Evolutionary conservation across 208 protist species (phyloP).

Genomic region (Leishmania aethiopica): DNA sequence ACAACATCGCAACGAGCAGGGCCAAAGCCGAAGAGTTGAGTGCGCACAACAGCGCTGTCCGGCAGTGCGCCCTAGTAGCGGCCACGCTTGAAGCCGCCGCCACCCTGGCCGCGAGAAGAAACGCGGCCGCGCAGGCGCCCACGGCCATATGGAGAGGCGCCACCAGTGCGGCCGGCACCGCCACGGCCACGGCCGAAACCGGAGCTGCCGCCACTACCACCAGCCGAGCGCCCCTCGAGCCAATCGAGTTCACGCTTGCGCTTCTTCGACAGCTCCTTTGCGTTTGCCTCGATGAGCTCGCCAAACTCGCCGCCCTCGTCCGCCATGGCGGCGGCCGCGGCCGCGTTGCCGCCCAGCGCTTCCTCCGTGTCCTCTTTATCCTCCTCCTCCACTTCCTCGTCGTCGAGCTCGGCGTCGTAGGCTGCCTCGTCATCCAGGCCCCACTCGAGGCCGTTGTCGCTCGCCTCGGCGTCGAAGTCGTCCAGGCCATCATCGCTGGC

Average conservation of each 20-base stretch:
- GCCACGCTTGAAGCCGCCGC: slow-evolving; percentile 22
- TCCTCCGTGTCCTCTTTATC: slow-evolving; percentile 46
- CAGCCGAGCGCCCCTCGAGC: slow-evolving; percentile 55
- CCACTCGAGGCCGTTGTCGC: slow-evolving; percentile 72
- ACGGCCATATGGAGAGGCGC: slow-evolving; percentile 29
- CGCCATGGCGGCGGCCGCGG: slow-evolving; percentile 20
- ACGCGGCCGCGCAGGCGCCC: slow-evolving; percentile 21
- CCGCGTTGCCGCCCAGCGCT: slow-evolving; percentile 38
- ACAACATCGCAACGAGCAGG: background rate
- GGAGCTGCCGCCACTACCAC: background rate
- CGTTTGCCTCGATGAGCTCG: slow-evolving; percentile 70
- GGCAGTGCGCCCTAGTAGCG: slow-evolving; percentile 24
- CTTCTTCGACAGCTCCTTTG: slow-evolving; percentile 70
- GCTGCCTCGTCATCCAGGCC: slow-evolving; percentile 68
- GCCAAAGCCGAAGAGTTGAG: background rate
- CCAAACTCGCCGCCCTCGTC: slow-evolving; percentile 85
- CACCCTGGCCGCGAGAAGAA: slow-evolving; percentile 5
- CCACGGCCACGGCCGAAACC: slow-evolving; percentile 19
- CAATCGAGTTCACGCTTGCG: slow-evolving; percentile 69
- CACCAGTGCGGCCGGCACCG: slow-evolving; percentile 6
- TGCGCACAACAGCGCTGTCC: background rate
- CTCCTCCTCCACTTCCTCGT: slow-evolving; percentile 30
- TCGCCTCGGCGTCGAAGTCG: slow-evolving; percentile 51
- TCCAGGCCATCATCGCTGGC: slow-evolving; percentile 10
- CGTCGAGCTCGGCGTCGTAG: slow-evolving; percentile 49